phyloP scores from a whole-genome alignment of 1,284 basidiomycete species.

The Ganoderma multipileum region DNA sequence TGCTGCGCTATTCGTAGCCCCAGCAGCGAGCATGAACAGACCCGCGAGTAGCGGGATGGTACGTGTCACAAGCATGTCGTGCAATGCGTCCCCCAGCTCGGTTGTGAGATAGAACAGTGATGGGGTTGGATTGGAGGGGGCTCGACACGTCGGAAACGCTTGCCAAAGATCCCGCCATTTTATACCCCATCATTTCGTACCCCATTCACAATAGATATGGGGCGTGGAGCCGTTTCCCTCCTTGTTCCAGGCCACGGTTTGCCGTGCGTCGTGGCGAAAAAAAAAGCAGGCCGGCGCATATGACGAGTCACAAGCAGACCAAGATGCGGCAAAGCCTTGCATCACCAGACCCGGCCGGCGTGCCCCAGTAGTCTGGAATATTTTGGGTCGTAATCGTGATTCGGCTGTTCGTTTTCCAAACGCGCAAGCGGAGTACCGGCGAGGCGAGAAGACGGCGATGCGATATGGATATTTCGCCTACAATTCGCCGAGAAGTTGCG shows the following conservation, averaged over 20 bases:
- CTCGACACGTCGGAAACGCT: background rate
- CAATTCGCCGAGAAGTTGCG: background rate
- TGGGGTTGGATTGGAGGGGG: background rate
- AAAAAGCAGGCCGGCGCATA: conserved; percentile 8
- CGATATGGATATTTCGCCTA: background rate
- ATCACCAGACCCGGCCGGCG: conserved; percentile 2
- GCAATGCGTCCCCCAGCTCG: background rate
- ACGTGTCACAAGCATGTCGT: conserved; percentile 6
- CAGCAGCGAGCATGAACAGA: background rate
- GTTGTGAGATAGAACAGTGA: background rate
- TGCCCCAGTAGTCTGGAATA: background rate
- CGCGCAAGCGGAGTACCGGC: background rate
- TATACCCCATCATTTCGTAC: background rate
- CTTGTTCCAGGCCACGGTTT: background rate
- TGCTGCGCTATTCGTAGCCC: background rate
- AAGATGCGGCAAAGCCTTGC: conserved; percentile 8
- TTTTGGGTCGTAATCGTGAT: background rate
- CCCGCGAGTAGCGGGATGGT: background rate
- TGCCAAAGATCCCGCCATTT: background rate
- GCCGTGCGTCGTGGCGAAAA: background rate
- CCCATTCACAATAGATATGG: no score
- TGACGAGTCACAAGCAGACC: conserved; percentile 23
- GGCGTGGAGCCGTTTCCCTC: no score
- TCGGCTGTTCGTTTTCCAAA: background rate
- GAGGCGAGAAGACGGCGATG: background rate